phyloP scores from a whole-genome alignment of 108 stramenopile genomes.

The Cyclotella cryptica region DNA sequence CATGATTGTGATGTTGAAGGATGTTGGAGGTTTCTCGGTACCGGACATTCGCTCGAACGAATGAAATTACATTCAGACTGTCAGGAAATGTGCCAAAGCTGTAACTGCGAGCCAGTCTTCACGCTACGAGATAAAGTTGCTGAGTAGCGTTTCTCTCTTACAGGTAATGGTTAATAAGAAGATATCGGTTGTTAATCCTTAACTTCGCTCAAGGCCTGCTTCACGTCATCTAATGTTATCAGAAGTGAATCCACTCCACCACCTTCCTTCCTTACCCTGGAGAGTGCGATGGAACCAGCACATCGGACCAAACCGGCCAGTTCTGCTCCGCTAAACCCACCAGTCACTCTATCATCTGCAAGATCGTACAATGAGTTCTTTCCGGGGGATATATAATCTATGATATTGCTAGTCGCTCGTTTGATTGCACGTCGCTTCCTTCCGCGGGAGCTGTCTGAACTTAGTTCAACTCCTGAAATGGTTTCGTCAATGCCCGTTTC shows the following conservation, averaged over 20 bases:
- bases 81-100: constrained; percentile 11
- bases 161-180: too few relatives aligned
- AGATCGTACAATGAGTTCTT: constrained; percentile 55
- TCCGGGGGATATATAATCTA: constrained; percentile 21
- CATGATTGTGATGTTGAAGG: constrained; percentile 37
- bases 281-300: constrained; percentile 83
- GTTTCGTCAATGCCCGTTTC: constrained; percentile 5
- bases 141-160: not conserved
- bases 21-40: constrained; percentile 25
- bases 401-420: constrained; percentile 38
- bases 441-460: constrained; percentile 10
- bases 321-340: constrained; percentile 83
- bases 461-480: not conserved
- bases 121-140: constrained; percentile 5
- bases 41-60: constrained; percentile 10
- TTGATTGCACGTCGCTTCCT: constrained; percentile 40
- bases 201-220: constrained; percentile 64
- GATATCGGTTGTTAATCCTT: constrained; percentile 17
- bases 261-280: constrained; percentile 63
- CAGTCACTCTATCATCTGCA: constrained; percentile 68
- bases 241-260: constrained; percentile 63
- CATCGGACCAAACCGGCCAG: constrained; percentile 52
- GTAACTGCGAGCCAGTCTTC: constrained; percentile 16
- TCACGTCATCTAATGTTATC: constrained; percentile 73
- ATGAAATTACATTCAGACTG: constrained; percentile 7